A percentile compares a stretch with the other conserved stretches of the same genome.
These are phyloP conservation scores for Cystofilobasidium ferigula DNA, from an alignment of 768 basidiomycete species.

Conservation along the genomic window DNA sequence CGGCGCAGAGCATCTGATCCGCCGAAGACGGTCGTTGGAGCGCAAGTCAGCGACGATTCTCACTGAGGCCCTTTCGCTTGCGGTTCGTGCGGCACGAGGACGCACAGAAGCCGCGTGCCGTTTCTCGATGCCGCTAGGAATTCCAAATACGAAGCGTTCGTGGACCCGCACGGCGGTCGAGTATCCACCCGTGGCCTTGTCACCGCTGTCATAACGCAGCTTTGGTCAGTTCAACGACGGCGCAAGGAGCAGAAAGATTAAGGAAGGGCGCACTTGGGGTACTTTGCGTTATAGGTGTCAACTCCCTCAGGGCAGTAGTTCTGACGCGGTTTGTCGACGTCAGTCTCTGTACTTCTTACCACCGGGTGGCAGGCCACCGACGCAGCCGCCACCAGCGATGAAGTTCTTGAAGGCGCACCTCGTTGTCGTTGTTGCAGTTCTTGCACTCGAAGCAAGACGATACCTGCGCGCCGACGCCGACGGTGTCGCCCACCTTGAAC, in stretches of 20 bases:
- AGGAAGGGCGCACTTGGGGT: conserved; percentile 49
- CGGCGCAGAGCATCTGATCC: conserved; percentile 1
- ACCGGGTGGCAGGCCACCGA: too few species aligned
- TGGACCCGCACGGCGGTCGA: conserved; percentile 44
- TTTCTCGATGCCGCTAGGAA: conserved; percentile 43
- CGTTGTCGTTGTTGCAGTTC: conserved; percentile 46
- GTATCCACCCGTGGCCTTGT: conserved; percentile 43
- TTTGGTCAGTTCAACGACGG: too few species aligned
- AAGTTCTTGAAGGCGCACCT: too few species aligned
- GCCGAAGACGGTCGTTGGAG: too few species aligned
- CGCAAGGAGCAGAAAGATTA: too few species aligned
- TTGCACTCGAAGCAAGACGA: conserved; percentile 34
- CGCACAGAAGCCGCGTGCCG: background rate
- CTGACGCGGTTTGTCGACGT: conserved; percentile 52
- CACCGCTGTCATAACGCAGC: background rate
- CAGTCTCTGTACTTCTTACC: too few species aligned
- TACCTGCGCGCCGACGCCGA: conserved; percentile 48
- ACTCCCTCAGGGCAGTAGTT: conserved; percentile 28
- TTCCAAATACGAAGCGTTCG: conserved; percentile 49
- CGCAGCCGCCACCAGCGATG: too few species aligned
- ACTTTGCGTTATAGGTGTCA: conserved; percentile 52
- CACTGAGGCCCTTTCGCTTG: too few species aligned
- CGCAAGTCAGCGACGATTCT: too few species aligned
- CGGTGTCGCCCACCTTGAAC: conserved; percentile 52
- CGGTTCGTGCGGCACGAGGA: too few species aligned